phyloP scores from a whole-genome alignment of 306 rosid species.

The Castanea crenata region DNA sequence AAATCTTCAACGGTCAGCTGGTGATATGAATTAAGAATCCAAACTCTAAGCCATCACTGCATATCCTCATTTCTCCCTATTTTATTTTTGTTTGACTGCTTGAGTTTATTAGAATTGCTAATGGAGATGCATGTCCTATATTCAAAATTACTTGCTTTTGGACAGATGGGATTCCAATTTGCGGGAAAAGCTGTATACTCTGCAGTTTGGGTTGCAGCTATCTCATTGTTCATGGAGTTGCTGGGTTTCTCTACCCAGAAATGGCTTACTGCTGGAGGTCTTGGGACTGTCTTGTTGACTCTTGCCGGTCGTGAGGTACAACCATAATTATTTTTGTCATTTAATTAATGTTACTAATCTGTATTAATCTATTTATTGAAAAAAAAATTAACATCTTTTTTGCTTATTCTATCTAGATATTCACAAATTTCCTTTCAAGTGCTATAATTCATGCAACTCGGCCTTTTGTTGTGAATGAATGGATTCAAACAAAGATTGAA shows the following conservation, averaged over 20 bases:
- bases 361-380: neutral
- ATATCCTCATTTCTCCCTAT: neutral
- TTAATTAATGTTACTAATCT: neutral
- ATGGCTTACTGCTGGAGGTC: conserved; percentile 99
- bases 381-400: neutral
- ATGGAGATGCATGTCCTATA: conserved; percentile 11
- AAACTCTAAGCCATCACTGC: conserved; percentile 3
- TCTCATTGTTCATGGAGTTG: conserved; percentile 91
- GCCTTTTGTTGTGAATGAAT: conserved; percentile 85
- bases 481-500: conserved; percentile 95
- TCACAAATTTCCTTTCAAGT: conserved; percentile 96
- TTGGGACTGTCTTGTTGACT: conserved; percentile 95
- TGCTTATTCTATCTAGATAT: conserved; percentile 54
- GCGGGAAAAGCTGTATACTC: conserved; percentile 89
- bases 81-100: neutral
- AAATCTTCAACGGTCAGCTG: neutral
- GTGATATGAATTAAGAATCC: conserved; percentile 9
- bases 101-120: neutral
- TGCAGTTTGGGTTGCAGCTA: conserved; percentile 95
- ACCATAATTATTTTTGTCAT: conserved; percentile 11
- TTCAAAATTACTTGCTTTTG: conserved; percentile 20
- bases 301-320: conserved; percentile 97
- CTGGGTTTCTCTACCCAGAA: conserved; percentile 93
- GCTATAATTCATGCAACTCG: conserved; percentile 96
- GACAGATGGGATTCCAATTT: conserved; percentile 95